Percentiles rank a stretch among this genome's conserved stretches.
phyloP scores from a whole-genome alignment of 176 grass and related monocot species.

The Juncus effusus region DNA sequence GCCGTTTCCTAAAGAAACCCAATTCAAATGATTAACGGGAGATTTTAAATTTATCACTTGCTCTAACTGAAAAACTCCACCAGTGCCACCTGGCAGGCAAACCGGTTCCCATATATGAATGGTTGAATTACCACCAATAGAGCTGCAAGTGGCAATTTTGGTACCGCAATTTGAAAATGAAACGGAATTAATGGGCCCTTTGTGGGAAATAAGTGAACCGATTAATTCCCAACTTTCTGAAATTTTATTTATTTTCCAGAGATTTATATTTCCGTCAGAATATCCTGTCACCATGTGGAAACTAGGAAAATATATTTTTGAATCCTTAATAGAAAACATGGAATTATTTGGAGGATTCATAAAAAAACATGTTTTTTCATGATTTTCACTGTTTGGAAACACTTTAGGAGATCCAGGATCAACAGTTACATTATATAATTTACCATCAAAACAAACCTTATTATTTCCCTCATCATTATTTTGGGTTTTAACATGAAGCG shows the following conservation, averaged over 20 bases:
- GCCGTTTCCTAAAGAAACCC: constrained; percentile 74
- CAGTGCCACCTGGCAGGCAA: constrained; percentile 36
- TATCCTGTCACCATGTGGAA: constrained; percentile 83
- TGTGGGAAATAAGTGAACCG: constrained; percentile 60
- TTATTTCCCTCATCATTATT: constrained; percentile 38
- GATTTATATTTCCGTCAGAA: constrained; percentile 66
- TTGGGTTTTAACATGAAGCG: constrained; percentile 43
- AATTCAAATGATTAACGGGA: constrained; percentile 63
- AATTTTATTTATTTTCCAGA: constrained; percentile 62
- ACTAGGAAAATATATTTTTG: constrained; percentile 33
- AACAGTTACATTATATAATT: constrained; percentile 44
- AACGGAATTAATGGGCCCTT: constrained; percentile 45
- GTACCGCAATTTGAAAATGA: constrained; percentile 60
- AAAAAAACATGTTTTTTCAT: constrained; percentile 56
- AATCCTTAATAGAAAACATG: constrained; percentile 43
- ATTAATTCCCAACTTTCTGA: constrained; percentile 62
- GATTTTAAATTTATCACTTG: constrained; percentile 49
- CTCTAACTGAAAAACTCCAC: constrained; percentile 73
- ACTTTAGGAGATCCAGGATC: constrained; percentile 45
- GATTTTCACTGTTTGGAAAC: constrained; percentile 43
- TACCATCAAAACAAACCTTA: constrained; percentile 42
- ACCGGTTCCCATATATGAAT: constrained; percentile 85
- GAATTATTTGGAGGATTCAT: constrained; percentile 38
- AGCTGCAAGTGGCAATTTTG: constrained; percentile 63
- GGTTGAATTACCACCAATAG: constrained; percentile 32